These are phyloP conservation scores for Rhodosporidiobolus odoratus DNA, from an alignment of 768 basidiomycete species.

Conservation along the genomic window DNA sequence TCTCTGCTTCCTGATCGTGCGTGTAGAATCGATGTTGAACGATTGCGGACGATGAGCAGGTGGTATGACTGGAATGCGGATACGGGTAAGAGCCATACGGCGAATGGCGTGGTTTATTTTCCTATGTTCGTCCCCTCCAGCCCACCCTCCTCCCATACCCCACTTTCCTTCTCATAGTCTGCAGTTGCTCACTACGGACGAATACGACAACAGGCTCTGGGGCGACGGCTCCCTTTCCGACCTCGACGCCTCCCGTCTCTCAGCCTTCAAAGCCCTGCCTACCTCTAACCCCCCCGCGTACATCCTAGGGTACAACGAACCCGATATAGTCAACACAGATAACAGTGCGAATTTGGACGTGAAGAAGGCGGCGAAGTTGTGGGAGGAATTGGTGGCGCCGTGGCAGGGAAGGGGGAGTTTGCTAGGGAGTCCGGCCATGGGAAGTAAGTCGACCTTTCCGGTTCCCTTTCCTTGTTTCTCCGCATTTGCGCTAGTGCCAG, in stretches of 20 bases:
- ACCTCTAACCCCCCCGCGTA: background rate
- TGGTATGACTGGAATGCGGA: slow-evolving; percentile 3
- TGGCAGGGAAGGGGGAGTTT: background rate
- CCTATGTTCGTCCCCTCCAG: background rate
- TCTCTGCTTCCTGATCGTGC: background rate
- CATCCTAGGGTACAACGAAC: slow-evolving; percentile 2
- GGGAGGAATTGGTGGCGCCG: background rate
- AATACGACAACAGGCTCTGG: background rate
- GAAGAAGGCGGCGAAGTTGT: background rate
- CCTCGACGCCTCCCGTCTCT: background rate
- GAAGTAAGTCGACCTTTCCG: background rate
- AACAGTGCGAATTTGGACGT: background rate
- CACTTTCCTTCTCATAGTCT: background rate
- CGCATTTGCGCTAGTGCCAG: background rate
- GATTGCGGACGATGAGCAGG: background rate
- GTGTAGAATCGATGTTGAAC: background rate
- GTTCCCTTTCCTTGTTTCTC: background rate
- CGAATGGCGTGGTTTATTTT: background rate
- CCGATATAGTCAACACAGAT: background rate
- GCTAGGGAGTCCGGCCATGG: background rate
- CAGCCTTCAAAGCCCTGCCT: background rate
- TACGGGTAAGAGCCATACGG: background rate
- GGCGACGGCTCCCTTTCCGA: background rate
- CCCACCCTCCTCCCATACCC: background rate
- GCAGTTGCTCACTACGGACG: no score